Conservation (phyloP, 225 moss, liverwort and hornwort genomes). For the Pseudoscleropodium purum region DNA sequence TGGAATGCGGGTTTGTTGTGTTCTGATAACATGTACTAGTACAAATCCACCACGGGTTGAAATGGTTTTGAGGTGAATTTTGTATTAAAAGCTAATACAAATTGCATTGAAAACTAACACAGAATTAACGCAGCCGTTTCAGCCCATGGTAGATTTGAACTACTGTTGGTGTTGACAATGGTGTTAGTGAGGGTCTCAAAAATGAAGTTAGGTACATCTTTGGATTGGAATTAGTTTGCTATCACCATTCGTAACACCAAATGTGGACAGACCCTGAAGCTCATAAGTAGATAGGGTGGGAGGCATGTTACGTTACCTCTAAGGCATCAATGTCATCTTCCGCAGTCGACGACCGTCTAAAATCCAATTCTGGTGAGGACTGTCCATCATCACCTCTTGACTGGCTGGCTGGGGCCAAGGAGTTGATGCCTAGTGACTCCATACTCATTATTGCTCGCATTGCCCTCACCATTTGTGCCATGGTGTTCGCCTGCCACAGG, state of each 20-base stretch:
- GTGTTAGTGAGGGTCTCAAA: not conserved
- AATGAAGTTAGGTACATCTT: not conserved
- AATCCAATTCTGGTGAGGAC: conserved; percentile 11
- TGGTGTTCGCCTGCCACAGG: conserved; percentile 76
- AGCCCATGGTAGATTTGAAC: not conserved
- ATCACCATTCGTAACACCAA: not conserved
- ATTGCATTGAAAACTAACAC: not conserved
- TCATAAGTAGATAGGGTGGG: not conserved
- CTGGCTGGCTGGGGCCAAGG: conserved; percentile 15
- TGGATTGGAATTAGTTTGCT: not conserved
- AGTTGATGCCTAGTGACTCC: conserved; percentile 53
- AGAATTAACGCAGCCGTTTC: not conserved
- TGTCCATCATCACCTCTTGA: conserved; percentile 30
- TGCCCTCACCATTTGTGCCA: conserved; percentile 99
- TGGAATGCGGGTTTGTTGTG: not conserved
- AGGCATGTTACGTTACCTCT: conserved; percentile 34
- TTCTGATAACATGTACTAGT: not conserved
- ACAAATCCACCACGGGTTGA: not conserved
- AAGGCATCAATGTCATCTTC: conserved; percentile 88
- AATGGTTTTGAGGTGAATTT: not conserved
- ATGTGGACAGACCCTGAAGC: not conserved
- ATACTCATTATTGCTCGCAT: conserved; percentile 90
- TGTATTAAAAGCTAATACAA: not conserved
- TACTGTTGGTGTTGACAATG: not conserved
- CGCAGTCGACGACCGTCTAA: conserved; percentile 38